Evolutionary conservation across 169 alveolate genomes (phyloP), one percentile per base, ranked within the genome.

Genomic region (Plasmodium fragile): DNA sequence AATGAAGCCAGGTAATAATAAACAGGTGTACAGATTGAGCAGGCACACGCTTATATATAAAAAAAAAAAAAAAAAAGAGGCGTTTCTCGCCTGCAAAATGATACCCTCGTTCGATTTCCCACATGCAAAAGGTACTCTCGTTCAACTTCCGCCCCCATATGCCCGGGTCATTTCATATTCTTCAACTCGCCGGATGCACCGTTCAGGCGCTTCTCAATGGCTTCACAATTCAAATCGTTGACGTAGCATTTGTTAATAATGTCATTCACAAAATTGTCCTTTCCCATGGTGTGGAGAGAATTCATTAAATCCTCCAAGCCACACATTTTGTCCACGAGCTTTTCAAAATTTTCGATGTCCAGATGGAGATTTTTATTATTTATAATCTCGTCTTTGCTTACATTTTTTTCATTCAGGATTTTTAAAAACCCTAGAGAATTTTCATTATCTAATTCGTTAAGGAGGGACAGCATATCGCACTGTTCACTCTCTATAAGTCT

Each of bases 401-500:
- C 28, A 78, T 89, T 89, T 89, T 89, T 89, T 78, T 55, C 72
- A 89, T 89, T 77, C 30, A 89, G 32, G 1, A 89, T 65, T 89
- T 89, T 89, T 78, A 89, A 79, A 89, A 89, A 89, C n/a, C 75
- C 75, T 78, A 78, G 32, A 22, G 94, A 89, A 39, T 78, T 89
- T 65, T 89, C 94, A 89, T 89, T 89, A 78, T 89, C 94, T 25
- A 89, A 49, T 78, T 89, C 94, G 41, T 89, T 89, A 10, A 89
- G 81, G 49, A 89, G 81, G 52, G 94, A 39, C 18, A 89, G 36
- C 77, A 89, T 89, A 78, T 89, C 94, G 49, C 82, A 43, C 52
- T 89, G 94, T 71, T 89, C 94, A 77, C 94, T 77, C 81, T 89
- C 90, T 89, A 89, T 89, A 89, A 78, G 81, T 89, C 94, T 77